Base-by-base conservation (phyloP, 1,284 basidiomycete genomes). In the Mycena citricolor region DNA sequence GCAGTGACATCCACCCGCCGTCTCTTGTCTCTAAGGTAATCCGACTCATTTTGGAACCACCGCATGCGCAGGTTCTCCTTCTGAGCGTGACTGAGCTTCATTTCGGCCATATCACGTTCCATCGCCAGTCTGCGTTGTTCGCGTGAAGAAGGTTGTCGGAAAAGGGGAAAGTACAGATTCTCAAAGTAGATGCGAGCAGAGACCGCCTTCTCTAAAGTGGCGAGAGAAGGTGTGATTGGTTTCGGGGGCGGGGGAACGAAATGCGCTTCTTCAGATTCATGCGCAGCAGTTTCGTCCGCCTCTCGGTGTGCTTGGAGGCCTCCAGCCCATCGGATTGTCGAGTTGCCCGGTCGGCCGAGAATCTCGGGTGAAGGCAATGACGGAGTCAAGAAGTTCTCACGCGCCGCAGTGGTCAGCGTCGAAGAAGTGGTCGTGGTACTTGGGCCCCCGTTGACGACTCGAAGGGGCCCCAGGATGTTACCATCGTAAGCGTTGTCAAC, bases 121-220 rank as follows among this genome's bases (percentile, higher is more conserved):
- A 97, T 86, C 11, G 90, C 86, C 12, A 85, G 66, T 49, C 85
- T 76, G 39, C 94, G 76, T 59, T 91, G 85, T 62, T 95, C 93
- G 30, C 94, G 79, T 58, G 85, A 85, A 57, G 86, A 81, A 48
- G 89, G 76, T 59, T 92, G 83, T 61, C 89, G 78, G 64, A 94
- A 76, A 35, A 97, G 73, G n/a, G 88, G 81, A 63, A 93, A 94
- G 64, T 98, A 99, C 33, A 94, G 76, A 58, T 94, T 95, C 73
- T 99, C 94, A 66, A 98, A 97, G 75, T 85, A 97, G 65, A 98
- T 91, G 61, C 91, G 85, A 39, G 89, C 83, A 10, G 93, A 86
- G 35, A 94, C 91, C 41, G 93, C 90, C 63, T 89, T 93, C 66
- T 98, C 94, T 59, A 98, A 73, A 13, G 95, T 97, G 33, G 84